Percentiles rank a stretch among this genome's conserved stretches.
phyloP scores from a whole-genome alignment of 2,329 filamentous ascomycete genomes.

The Tolypocladium capitatum region DNA sequence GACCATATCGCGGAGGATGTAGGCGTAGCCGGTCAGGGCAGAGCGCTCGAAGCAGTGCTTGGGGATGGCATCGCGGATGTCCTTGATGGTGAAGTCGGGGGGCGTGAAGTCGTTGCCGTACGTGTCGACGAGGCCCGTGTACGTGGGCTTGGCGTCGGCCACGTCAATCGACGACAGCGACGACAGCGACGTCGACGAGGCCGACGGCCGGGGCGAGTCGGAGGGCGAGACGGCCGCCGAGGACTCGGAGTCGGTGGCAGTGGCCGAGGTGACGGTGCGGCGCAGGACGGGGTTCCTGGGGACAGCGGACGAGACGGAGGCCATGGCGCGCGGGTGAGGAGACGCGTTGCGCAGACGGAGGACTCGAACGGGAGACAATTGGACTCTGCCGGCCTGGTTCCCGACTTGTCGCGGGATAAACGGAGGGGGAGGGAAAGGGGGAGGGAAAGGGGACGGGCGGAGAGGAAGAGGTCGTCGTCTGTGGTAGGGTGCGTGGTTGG shows the following conservation, averaged over 20 bases:
- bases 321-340: conserved; percentile 23
- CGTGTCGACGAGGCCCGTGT: conserved; percentile 68
- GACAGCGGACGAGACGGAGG: conserved; percentile 30
- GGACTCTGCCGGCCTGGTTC: too few relatives aligned
- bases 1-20: conserved; percentile 71
- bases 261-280: conserved; percentile 34
- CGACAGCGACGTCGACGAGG: conserved; percentile 85
- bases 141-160: conserved; percentile 25
- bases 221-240: conserved; percentile 44
- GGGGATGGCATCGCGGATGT: conserved; percentile 92
- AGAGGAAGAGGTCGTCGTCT: not conserved
- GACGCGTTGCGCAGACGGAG: not conserved
- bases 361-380: not conserved
- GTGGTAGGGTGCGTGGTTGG: not conserved
- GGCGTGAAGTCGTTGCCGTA: conserved; percentile 91
- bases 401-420: too few relatives aligned
- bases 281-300: conserved; percentile 31
- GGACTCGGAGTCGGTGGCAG: conserved; percentile 36
- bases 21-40: conserved; percentile 57
- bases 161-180: conserved; percentile 60
- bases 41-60: conserved; percentile 95
- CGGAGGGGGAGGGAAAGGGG: too few relatives aligned
- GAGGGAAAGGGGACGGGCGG: not conserved
- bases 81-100: conserved; percentile 93
- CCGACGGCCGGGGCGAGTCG: conserved; percentile 46